Evolutionary conservation across 805 yeast genomes (phyloP), one percentile per base, ranked within the genome.

Genomic region (Yarrowia hollandica): DNA sequence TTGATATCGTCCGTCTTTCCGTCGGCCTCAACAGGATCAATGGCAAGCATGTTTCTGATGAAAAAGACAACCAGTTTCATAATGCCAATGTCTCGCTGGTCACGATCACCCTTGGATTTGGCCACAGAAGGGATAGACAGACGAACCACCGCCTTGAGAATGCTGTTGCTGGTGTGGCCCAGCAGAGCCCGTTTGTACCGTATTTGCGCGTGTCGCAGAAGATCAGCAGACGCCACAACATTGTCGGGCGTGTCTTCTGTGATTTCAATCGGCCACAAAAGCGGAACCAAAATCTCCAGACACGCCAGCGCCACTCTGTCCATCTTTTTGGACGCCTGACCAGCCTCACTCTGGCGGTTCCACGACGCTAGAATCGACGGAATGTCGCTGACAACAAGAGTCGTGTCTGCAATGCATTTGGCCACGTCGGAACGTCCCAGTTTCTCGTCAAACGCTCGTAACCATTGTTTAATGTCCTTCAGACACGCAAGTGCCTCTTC

Each of bases 381-480:
- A 58, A 94, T 71, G 71, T 92, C 98, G 64, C 82, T 83, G 1
- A 76, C 69, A 5, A 92, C 85, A 10, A 94, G 75, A 1, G 86
- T 86, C 12, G 87, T 82, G 58, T 88, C 92, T 5, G 90, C 87
- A 63, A 95, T 85, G 0, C 96, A 96, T 54, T 88, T 77, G 0
- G 96, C 96, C 5, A 92, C 97, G 62, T 86, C 90, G 77, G 83
- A 85, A 14, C 84, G 76, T 57, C 81, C 77, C 56, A 82, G 78
- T 39, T 78, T 78, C 60, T 88, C 94, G 70, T 92, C 98, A 44
- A 88, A 91, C 1, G 86, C 77, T 64, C 82, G 83, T 58, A 94
- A 79, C 97, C 98, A 92, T 65, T 87, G 78, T 69, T 89, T 90
- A 62, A 94, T 72, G 72, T 94, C 99, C 65, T 87, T 85, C 28